Evolutionary conservation across 768 basidiomycete species (phyloP), one percentile per base, ranked within the genome.

Genomic region (Saitozyma podzolica): DNA sequence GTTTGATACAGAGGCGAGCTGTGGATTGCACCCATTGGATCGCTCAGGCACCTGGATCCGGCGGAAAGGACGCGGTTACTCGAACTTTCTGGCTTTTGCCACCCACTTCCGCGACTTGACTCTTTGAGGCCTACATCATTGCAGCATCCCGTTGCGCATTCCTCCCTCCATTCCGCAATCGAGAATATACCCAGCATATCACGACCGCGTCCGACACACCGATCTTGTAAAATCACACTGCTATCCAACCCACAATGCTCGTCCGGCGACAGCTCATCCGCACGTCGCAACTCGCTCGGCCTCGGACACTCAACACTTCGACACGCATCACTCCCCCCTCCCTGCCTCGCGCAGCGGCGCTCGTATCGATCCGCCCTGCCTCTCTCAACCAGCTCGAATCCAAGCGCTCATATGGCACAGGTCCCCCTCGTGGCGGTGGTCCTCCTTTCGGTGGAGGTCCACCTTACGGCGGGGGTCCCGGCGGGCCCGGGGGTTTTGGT

Each of bases 241-340:
- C 29, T 29, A 29, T 29, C 29, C 29, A 29, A 29, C 29, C 29
- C 57, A 53, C 7, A 6, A 72, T 72, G 70, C 49, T 69, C 19
- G 68, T 61, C 10, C 52, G 70, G 40, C 69, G 69, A 65, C 61
- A 67, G 42, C 61, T 69, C 1, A 52, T 67, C 9, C 17, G 68
- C n/a, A 69, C 58, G 8, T 60, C 58, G 41, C 70, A 61, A 19
- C 55, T 66, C 53, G 9, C 62, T 17, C 42, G 50, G 54, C 19
- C 39, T 50, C 62, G 48, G 20, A 14, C 58, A 37, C 29, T 56
- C 45, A 13, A 41, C 39, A 40, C 14, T 43, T 16, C 51, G 50
- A 41, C 48, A 8, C 57, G 6, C 40, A 50, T 50, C 17, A 6
- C 42, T 8, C 54, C 48, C n/a, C 50, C 49, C 14, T 3, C 19